Evolutionary conservation across 176 grass and related monocot genomes (phyloP).

Genomic region (Miscanthus lutarioriparius): DNA sequence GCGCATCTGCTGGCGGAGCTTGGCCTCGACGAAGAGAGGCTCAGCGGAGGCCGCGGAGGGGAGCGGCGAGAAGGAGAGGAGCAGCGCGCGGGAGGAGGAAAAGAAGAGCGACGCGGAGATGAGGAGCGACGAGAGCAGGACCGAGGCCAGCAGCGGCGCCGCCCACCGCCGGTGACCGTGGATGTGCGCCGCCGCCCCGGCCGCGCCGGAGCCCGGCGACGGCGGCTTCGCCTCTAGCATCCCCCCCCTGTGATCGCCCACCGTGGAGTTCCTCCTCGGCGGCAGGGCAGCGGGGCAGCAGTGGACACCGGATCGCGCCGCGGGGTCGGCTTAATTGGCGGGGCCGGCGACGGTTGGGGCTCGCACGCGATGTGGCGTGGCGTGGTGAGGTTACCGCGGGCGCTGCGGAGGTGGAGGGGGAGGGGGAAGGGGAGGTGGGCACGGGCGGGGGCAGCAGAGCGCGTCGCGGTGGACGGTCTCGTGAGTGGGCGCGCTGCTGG

Average conservation of each 20-base stretch:
- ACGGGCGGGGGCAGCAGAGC: neutral
- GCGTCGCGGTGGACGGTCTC: neutral
- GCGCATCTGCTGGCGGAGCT: conserved; percentile 54
- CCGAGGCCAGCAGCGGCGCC: conserved; percentile 72
- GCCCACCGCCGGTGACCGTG: conserved; percentile 73
- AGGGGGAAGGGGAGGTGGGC: neutral
- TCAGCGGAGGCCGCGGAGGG: conserved; percentile 47
- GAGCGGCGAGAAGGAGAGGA: conserved; percentile 76
- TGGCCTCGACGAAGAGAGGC: conserved; percentile 86
- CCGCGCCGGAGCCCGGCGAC: conserved; percentile 43
- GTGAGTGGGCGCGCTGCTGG: neutral
- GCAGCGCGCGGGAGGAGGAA: conserved; percentile 67
- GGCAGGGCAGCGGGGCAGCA: neutral
- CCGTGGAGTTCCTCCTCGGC: neutral
- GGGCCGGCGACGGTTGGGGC: conserved; percentile 43
- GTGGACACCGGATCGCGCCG: conserved; percentile 34
- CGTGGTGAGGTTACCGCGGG: conserved; percentile 14
- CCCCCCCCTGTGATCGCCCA: neutral
- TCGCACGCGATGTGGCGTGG: conserved; percentile 37
- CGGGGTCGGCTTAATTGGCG: conserved; percentile 40
- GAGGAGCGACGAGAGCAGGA: conserved; percentile 70
- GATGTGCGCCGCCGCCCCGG: conserved; percentile 36
- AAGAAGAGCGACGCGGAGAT: conserved; percentile 75
- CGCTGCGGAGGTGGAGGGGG: neutral
- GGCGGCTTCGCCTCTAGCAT: conserved; percentile 62